Percentiles rank a stretch among this genome's conserved stretches.
phyloP scores from a whole-genome alignment of 1,284 basidiomycete species.

The Boletus albobrunnescens region DNA sequence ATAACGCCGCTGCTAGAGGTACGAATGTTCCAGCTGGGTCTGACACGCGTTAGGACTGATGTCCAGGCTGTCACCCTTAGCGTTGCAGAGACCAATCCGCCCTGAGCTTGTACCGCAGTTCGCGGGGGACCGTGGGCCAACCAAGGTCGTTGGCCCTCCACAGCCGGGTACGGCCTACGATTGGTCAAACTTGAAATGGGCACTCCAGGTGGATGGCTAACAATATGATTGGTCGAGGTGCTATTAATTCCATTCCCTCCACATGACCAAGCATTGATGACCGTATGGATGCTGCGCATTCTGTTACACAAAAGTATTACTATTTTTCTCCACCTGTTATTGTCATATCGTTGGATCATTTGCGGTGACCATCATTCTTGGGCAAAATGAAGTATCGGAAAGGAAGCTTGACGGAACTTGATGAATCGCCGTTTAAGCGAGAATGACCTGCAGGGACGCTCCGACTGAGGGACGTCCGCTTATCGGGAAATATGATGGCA shows the following conservation, averaged over 20 bases:
- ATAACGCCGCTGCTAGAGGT: constrained; percentile 23
- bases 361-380: constrained; percentile 13
- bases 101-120: constrained; percentile 23
- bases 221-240: constrained; percentile 11
- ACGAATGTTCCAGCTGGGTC: background rate
- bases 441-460: constrained; percentile 25
- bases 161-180: constrained; percentile 10
- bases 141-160: constrained; percentile 14
- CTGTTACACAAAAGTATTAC: constrained; percentile 19
- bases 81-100: constrained; percentile 17
- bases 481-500: constrained; percentile 31
- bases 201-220: constrained; percentile 2
- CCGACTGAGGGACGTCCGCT: constrained; percentile 8
- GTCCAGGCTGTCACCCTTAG: constrained; percentile 5
- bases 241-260: constrained; percentile 6
- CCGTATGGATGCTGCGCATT: constrained; percentile 7
- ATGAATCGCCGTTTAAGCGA: constrained; percentile 22
- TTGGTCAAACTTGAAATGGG: constrained; percentile 25
- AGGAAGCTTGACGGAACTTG: constrained; percentile 25
- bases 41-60: constrained; percentile 10
- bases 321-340: constrained; percentile 21
- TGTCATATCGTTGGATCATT: constrained; percentile 12
- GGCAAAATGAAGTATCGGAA: constrained; percentile 13
- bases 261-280: background rate
- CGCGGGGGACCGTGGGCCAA: background rate